Base-by-base conservation (phyloP, 2,329 filamentous ascomycete species). In the Aspergillus sojae region DNA sequence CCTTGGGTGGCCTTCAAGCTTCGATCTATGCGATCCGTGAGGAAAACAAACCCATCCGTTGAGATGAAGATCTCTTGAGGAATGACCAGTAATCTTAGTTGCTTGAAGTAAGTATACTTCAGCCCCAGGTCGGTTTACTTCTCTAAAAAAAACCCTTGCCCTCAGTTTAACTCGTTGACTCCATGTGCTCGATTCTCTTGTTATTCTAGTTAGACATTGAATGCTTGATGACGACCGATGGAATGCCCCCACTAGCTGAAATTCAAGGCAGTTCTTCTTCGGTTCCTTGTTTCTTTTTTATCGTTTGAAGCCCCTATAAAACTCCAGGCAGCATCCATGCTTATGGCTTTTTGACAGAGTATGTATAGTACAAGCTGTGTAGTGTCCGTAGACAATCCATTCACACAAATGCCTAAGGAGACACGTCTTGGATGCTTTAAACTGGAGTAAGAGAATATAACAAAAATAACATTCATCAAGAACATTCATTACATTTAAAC, bases 11-110 rank as follows among this genome's bases (percentile, higher is more conserved):
- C 9, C 58, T 68, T n/a, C 56, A 59, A 46, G 57, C 57, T 19
- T 68, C 67, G 21, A 61, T 55, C 34, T 65, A 68, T 43, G 63
- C 63, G 10, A 34, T 6, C 5, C 36, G 53, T n/a, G 28, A 54
- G 12, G n/a, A 30, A n/a, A 36, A 26, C 34, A 63, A 56, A 32
- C 57, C 61, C 28, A 32, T 52, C 16, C 50, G 56, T 39, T 59
- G 34, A 60, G 36, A 36, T 11, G 21, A 21, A 23, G 16, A 26
- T 21, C 19, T 52, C 28, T 14, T 16, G 28, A 19, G 26, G 48
- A 52, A 30, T 32, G 48, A 19, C 3, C 19, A 32, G 12, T 19
- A 21, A 11, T 11, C 28, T 32, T 16, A 30, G 28, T 16, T 34
- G n/a, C 19, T 32, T 32, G 21, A 28, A 26, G 23, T 26, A 48